A percentile compares a stretch with the other conserved stretches of the same genome.
These are phyloP conservation scores for Pythium insidiosum DNA, from an alignment of 352 stramenopile species.

Conservation along the genomic window DNA sequence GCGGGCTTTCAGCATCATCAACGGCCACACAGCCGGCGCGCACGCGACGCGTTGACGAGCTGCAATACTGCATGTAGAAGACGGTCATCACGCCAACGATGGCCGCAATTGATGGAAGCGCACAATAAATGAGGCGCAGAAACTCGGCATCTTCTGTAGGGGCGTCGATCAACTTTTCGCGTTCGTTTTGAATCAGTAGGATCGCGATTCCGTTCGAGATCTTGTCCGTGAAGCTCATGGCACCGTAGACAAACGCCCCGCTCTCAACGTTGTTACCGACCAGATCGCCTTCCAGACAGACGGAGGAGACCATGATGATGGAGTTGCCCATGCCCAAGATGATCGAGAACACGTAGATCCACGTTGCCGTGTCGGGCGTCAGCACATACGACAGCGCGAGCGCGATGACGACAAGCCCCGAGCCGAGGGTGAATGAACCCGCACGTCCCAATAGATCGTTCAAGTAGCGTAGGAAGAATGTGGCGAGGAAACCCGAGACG, in stretches of 20 bases:
- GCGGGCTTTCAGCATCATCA: slow-evolving; percentile 21
- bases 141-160: slow-evolving; percentile 56
- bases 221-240: slow-evolving; percentile 86
- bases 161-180: slow-evolving; percentile 53
- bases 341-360: slow-evolving; percentile 66
- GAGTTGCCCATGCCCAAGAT: slow-evolving; percentile 79
- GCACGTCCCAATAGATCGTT: slow-evolving; percentile 66
- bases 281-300: slow-evolving; percentile 75
- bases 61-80: slow-evolving; percentile 70
- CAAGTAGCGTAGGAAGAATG: slow-evolving; percentile 65
- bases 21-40: slow-evolving; percentile 7
- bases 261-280: slow-evolving; percentile 79
- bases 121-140: slow-evolving; percentile 66
- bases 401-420: slow-evolving; percentile 38
- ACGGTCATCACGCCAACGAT: slow-evolving; percentile 52
- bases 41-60: slow-evolving; percentile 20
- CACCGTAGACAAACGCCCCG: slow-evolving; percentile 80
- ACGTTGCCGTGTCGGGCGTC: slow-evolving; percentile 43
- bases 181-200: slow-evolving; percentile 75
- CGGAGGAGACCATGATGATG: slow-evolving; percentile 84
- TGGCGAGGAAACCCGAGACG: slow-evolving; percentile 72
- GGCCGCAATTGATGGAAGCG: slow-evolving; percentile 52
- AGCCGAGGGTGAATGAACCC: slow-evolving; percentile 57
- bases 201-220: slow-evolving; percentile 81
- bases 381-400: slow-evolving; percentile 52